Evolutionary conservation across 768 basidiomycete genomes (phyloP).

Genomic region (Amanita muscaria): DNA sequence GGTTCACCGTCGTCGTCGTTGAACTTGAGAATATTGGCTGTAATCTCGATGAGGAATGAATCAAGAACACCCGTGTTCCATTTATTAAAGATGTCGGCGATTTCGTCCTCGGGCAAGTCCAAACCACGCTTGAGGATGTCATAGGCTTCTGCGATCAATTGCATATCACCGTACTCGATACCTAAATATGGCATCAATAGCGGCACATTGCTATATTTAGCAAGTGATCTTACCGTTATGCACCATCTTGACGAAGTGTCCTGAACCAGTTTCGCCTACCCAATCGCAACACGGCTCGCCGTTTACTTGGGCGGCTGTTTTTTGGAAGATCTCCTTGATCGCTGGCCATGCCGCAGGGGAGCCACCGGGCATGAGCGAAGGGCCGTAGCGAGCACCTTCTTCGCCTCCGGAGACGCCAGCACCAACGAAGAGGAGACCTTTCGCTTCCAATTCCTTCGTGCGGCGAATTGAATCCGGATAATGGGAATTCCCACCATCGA

Average conservation of each 20-base stretch:
- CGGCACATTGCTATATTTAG: conserved; percentile 1
- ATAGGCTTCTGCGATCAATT: conserved; percentile 97
- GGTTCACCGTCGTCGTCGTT: conserved; percentile 93
- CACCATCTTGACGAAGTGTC: conserved; percentile 99
- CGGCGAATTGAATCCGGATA: conserved; percentile 98
- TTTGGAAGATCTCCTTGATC: conserved; percentile 99
- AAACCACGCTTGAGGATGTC: conserved; percentile 98
- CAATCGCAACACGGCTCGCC: conserved; percentile 99
- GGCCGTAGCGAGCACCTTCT: conserved; percentile 95
- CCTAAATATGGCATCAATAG: conserved; percentile 38
- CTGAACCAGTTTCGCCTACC: conserved; percentile 93
- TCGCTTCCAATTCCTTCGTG: conserved; percentile 82
- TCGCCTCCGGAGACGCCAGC: conserved; percentile 99
- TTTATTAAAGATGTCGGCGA: conserved; percentile 85
- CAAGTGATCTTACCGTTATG: conserved; percentile 65
- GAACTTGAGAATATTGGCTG: conserved; percentile 92
- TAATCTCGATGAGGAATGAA: conserved; percentile 99
- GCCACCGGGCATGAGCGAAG: conserved; percentile 99
- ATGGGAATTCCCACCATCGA: conserved; percentile 99
- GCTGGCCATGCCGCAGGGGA: conserved; percentile 88
- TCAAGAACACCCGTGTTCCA: conserved; percentile 99
- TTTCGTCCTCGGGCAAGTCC: conserved; percentile 78
- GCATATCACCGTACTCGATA: conserved; percentile 99
- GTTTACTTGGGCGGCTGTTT: conserved; percentile 88
- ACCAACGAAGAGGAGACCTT: conserved; percentile 95